Evolutionary conservation across 495 filamentous ascomycete species (phyloP), one percentile per base, ranked within the genome.

Genomic region (Cladorrhinum samala): DNA sequence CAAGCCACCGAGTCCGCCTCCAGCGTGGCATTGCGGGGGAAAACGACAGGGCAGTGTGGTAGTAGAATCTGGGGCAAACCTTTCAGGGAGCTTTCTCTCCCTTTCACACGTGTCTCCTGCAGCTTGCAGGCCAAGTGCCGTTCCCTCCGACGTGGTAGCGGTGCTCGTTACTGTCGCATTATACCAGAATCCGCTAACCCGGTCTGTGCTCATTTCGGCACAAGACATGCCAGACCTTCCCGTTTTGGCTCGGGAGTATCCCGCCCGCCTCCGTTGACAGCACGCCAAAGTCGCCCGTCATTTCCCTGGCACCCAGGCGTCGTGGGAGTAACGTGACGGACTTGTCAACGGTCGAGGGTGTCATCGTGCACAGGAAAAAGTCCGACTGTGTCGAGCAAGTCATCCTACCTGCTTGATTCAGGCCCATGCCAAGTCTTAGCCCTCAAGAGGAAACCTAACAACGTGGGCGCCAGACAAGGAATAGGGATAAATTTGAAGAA

Each of bases 41-140:
- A 13, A 46, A 13, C 13, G 41, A 51, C 47, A 46, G 20, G 47
- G 47, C 23, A 14, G n/a, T 25, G 40, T 24, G 8, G 14, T 46
- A 17, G 25, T 23, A 38, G 38, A 43, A 51, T 42, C 53, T 9
- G 53, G 48, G 53, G 41, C 27, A 33, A 33, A 24, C 14, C 47
- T 13, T 46, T 41, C 47, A 50, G 50, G 53, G 27, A 33, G 11
- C 27, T 33, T 33, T 33, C 27, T n/a, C 27, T 33, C 11, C 27
- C 27, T 39, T 56, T 56, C 24, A 46, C 53, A 56, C 47, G 41
- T 38, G 47, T 19, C 23, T 39, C 45, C 40, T 39, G 30, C 46
- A 37, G 17, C 33, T 18, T 46, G 42, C 53, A 46, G 38, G 46
- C 37, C 53, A 37, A 49, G 18, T 49, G 23, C n/a, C 42, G 42